Conservation (phyloP, 352 stramenopile genomes). For the Phytophthora pinifolia region DNA sequence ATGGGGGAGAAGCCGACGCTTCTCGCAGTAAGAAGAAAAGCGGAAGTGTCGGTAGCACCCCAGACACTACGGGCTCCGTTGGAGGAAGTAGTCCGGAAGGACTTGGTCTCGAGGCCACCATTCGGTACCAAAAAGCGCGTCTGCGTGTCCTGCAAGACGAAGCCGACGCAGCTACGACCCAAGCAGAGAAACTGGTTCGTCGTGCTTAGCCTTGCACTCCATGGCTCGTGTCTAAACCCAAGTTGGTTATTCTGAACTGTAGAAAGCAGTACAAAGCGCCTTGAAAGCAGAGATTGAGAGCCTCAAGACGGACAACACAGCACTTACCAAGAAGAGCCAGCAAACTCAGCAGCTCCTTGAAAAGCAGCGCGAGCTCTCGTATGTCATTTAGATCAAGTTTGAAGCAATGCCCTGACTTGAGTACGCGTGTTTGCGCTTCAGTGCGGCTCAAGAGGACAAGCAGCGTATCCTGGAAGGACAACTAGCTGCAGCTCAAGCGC, state of each 20-base stretch:
- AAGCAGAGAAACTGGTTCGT: slow-evolving; percentile 52
- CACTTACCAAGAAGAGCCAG: slow-evolving; percentile 56
- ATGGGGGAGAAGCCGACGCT: slow-evolving; percentile 4
- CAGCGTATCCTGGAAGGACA: slow-evolving; percentile 74
- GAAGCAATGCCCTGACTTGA: neutral
- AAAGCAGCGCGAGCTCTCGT: slow-evolving; percentile 79
- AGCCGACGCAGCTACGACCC: slow-evolving; percentile 37
- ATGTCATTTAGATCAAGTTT: slow-evolving; percentile 6
- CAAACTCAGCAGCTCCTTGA: slow-evolving; percentile 71
- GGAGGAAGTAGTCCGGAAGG: slow-evolving; percentile 30
- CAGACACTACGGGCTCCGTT: neutral
- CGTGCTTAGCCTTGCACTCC: too few relatives aligned
- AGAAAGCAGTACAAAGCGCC: slow-evolving; percentile 42
- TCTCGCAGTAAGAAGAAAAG: slow-evolving; percentile 14
- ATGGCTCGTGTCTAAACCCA: too few relatives aligned
- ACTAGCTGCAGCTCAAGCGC: slow-evolving; percentile 44
- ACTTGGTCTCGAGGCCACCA: slow-evolving; percentile 55
- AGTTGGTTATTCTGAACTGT: neutral
- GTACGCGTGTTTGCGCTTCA: slow-evolving; percentile 16
- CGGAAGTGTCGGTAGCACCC: neutral
- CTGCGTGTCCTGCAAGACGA: slow-evolving; percentile 75
- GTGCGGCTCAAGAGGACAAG: slow-evolving; percentile 65
- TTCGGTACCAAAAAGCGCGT: slow-evolving; percentile 76
- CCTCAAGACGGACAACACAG: slow-evolving; percentile 46
- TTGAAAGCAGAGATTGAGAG: slow-evolving; percentile 49